These are phyloP conservation scores for Pseudopyrenochaeta lycopersici DNA, from an alignment of 2,329 filamentous ascomycete species.

Conservation along the genomic window DNA sequence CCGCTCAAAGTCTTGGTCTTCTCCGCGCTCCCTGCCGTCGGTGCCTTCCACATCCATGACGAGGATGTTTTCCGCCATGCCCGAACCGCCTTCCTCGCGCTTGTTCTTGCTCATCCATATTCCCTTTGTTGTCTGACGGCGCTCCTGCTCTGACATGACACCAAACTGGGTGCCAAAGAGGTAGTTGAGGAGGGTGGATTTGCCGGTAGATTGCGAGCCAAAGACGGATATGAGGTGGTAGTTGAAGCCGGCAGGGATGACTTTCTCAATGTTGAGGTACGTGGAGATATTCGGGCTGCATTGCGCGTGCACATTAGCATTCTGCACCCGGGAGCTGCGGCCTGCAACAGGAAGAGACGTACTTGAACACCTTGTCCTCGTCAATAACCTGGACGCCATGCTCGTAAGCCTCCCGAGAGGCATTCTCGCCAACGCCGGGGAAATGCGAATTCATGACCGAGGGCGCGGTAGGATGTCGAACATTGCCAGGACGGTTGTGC, in stretches of 20 bases:
- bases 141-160: constrained; percentile 95
- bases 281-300: constrained; percentile 76
- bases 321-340: background rate
- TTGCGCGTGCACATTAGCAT: constrained; percentile 30
- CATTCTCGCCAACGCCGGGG: constrained; percentile 72
- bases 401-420: constrained; percentile 75
- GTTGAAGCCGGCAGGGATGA: constrained; percentile 93
- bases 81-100: constrained; percentile 57
- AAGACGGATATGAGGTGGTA: constrained; percentile 99
- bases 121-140: constrained; percentile 96
- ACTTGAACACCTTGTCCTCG: constrained; percentile 98
- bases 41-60: constrained; percentile 99
- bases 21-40: constrained; percentile 92
- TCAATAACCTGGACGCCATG: constrained; percentile 98
- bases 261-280: constrained; percentile 81
- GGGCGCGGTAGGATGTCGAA: constrained; percentile 54
- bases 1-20: constrained; percentile 98
- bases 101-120: constrained; percentile 99
- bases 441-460: constrained; percentile 80
- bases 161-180: constrained; percentile 96
- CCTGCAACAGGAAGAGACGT: constrained; percentile 47
- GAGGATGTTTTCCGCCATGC: constrained; percentile 96
- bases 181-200: constrained; percentile 95
- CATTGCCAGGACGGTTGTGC: constrained; percentile 45
- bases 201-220: constrained; percentile 97